A percentile compares a stretch with the other conserved stretches of the same genome.
Conservation (phyloP, 768 basidiomycete species). For the Trametes meyenii region DNA sequence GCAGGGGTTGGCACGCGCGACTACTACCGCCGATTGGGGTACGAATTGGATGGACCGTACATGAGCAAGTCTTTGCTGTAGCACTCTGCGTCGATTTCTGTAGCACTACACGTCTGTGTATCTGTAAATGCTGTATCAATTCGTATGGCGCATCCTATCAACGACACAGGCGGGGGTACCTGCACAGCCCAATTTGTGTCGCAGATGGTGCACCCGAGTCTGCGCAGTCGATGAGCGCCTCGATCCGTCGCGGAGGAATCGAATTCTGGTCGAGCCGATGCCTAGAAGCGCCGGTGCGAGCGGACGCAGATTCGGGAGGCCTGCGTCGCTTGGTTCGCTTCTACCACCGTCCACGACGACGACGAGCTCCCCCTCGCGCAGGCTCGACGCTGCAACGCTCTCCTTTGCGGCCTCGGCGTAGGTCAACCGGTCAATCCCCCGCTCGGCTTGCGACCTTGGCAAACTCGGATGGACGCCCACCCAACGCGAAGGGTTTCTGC, state of each 20-base stretch:
- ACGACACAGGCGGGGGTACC: too few relatives aligned
- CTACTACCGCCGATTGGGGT: slow-evolving; percentile 94
- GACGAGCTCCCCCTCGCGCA: slow-evolving; percentile 8
- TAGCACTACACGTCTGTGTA: slow-evolving; percentile 9
- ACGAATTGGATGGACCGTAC: slow-evolving; percentile 94
- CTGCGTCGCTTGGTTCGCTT: slow-evolving; percentile 19
- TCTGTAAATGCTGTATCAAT: slow-evolving; percentile 17
- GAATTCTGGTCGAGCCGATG: slow-evolving; percentile 11
- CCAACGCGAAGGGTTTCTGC: slow-evolving; percentile 30
- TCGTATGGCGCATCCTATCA: slow-evolving; percentile 47
- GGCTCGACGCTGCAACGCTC: slow-evolving; percentile 15
- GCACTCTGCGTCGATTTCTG: slow-evolving; percentile 7
- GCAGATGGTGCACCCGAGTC: slow-evolving; percentile 93
- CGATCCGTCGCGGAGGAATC: not conserved
- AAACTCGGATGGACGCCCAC: slow-evolving; percentile 24
- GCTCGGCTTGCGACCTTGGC: not conserved
- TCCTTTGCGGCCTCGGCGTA: slow-evolving; percentile 1
- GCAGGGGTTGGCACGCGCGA: slow-evolving; percentile 93
- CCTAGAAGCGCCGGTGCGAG: slow-evolving; percentile 12
- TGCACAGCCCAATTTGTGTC: too few relatives aligned
- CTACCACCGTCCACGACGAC: slow-evolving; percentile 14
- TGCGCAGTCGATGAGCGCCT: not conserved
- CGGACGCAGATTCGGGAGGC: slow-evolving; percentile 8
- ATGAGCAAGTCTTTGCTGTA: slow-evolving; percentile 82
- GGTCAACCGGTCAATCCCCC: not conserved